Percentiles rank a stretch among this genome's conserved stretches.
Conservation (phyloP, 345 rosid species). For the Pelargonium nanum region DNA sequence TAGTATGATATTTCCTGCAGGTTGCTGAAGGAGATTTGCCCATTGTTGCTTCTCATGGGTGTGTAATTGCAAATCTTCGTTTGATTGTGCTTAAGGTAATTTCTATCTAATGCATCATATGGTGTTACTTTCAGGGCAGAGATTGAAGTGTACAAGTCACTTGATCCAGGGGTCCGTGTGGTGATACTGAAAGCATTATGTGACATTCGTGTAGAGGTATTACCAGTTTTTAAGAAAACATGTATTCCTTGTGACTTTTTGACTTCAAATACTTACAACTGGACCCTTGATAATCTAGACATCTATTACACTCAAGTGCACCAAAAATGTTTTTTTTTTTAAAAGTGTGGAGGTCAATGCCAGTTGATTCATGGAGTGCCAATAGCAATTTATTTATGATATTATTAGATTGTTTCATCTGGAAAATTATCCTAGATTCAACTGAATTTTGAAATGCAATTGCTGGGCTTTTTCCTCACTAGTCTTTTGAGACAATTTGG, state of each 20-base stretch:
- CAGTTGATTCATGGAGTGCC: background rate
- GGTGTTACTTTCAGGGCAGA: constrained; percentile 52
- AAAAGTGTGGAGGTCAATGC: background rate
- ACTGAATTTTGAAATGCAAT: background rate
- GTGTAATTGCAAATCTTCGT: constrained; percentile 21
- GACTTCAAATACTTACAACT: background rate
- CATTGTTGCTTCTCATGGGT: constrained; percentile 95
- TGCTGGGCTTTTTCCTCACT: too few relatives aligned
- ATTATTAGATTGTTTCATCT: background rate
- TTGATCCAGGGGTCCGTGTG: constrained; percentile 92
- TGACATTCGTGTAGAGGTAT: constrained; percentile 98
- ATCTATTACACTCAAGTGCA: background rate
- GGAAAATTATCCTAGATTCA: background rate
- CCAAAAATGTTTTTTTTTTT: background rate
- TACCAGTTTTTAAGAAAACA: background rate
- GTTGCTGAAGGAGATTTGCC: constrained; percentile 98
- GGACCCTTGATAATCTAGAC: background rate
- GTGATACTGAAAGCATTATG: constrained; percentile 92
- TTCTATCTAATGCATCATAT: constrained; percentile 14
- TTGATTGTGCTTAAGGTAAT: background rate
- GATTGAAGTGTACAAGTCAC: constrained; percentile 66
- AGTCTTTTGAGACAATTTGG: too few relatives aligned
- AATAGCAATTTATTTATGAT: background rate
- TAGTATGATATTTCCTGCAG: constrained; percentile 23
- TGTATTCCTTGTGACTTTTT: background rate